These are phyloP conservation scores for Dianthus caryophyllus DNA, from an alignment of 148 eudicot species.

Conservation along the genomic window DNA sequence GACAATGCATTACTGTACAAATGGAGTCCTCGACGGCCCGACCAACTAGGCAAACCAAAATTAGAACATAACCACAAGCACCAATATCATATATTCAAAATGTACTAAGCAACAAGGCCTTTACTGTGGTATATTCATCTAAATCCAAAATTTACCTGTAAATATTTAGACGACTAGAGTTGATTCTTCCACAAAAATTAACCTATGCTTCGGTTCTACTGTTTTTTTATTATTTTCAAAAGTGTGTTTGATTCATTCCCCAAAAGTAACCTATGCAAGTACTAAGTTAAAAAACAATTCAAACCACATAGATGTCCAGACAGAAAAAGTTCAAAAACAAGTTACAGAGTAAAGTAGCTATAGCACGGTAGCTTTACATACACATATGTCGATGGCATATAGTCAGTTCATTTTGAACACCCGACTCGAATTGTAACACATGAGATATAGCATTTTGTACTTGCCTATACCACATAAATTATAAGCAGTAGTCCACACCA, in stretches of 20 bases:
- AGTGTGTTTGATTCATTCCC: not conserved
- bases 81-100: too few relatives aligned
- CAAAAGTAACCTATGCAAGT: not conserved
- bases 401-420: not conserved
- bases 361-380: not conserved
- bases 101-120: too few relatives aligned
- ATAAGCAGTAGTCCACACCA: not conserved
- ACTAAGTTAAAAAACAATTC: not conserved
- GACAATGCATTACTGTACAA: too few relatives aligned
- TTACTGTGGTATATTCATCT: too few relatives aligned
- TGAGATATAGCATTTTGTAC: not conserved
- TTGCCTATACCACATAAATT: not conserved
- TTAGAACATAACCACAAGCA: too few relatives aligned
- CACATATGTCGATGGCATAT: not conserved
- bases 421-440: not conserved
- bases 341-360: not conserved
- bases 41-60: too few relatives aligned
- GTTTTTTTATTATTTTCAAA: too few relatives aligned
- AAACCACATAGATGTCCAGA: not conserved
- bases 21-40: too few relatives aligned
- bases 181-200: too few relatives aligned
- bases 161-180: too few relatives aligned
- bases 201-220: too few relatives aligned
- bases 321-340: not conserved
- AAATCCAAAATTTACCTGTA: too few relatives aligned